A percentile compares a stretch with the other conserved stretches of the same genome.
Conservation (phyloP, 495 filamentous ascomycete genomes). For the Xanthoparmelia taractica region DNA sequence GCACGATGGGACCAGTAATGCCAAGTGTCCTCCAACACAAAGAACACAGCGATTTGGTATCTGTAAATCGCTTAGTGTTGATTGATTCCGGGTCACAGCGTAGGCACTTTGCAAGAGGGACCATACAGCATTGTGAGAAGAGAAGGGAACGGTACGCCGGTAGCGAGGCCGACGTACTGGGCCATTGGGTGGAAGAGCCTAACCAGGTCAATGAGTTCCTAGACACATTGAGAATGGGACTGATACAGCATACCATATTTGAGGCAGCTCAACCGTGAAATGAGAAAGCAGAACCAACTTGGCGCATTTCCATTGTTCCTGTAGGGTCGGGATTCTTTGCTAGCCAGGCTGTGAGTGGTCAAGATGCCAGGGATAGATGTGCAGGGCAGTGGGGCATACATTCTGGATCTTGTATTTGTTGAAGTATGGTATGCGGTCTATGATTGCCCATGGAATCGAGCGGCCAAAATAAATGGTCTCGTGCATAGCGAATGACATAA, state of each 20-base stretch:
- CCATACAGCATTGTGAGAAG: slow-evolving; percentile 63
- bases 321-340: slow-evolving; percentile 82
- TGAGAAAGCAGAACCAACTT: slow-evolving; percentile 84
- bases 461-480: slow-evolving; percentile 91
- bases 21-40: slow-evolving; percentile 94
- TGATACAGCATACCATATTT: slow-evolving; percentile 65
- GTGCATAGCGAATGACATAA: slow-evolving; percentile 95
- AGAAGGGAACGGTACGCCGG: slow-evolving; percentile 81
- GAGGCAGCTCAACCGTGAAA: slow-evolving; percentile 93
- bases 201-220: slow-evolving; percentile 6
- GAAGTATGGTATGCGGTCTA: slow-evolving; percentile 78
- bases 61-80: background rate
- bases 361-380: background rate
- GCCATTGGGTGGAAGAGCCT: slow-evolving; percentile 97
- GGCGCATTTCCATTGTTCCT: slow-evolving; percentile 91
- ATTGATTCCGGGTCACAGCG: background rate
- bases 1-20: slow-evolving; percentile 96
- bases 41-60: slow-evolving; percentile 88
- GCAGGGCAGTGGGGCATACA: slow-evolving; percentile 33
- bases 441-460: slow-evolving; percentile 87
- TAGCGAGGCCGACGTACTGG: slow-evolving; percentile 81
- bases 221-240: background rate
- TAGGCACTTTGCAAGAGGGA: background rate
- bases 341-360: slow-evolving; percentile 30
- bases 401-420: slow-evolving; percentile 91